Percentiles rank a stretch among this genome's conserved stretches.
phyloP scores from a whole-genome alignment of 1,284 basidiomycete species.

The Athelia sp. region DNA sequence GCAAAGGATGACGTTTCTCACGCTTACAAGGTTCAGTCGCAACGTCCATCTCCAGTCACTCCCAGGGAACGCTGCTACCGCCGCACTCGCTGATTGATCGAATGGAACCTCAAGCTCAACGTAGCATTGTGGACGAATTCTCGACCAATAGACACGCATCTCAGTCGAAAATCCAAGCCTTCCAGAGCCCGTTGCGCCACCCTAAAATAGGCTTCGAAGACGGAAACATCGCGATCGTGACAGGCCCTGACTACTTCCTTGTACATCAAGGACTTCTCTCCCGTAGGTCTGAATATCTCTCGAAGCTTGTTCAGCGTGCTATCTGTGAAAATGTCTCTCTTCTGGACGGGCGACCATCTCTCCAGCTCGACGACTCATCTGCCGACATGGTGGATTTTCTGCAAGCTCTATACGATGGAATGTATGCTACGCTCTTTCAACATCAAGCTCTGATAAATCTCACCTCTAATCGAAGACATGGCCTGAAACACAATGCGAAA shows the following conservation, averaged over 20 bases:
- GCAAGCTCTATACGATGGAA: conserved; percentile 57
- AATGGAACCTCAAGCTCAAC: no score
- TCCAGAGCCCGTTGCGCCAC: conserved; percentile 29
- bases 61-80: no score
- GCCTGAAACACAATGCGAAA: conserved; percentile 18
- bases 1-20: no score
- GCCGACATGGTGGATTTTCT: conserved; percentile 51
- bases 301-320: conserved; percentile 22
- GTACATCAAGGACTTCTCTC: conserved; percentile 62
- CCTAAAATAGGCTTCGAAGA: conserved; percentile 59
- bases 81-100: no score
- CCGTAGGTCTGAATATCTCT: conserved; percentile 51
- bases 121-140: conserved; percentile 25
- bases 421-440: conserved; percentile 27
- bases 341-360: conserved; percentile 49
- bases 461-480: no score
- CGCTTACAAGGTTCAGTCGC: no score
- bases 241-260: conserved; percentile 53
- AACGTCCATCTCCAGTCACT: no score
- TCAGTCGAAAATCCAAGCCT: conserved; percentile 6
- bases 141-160: conserved; percentile 42
- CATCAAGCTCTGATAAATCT: no score
- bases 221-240: conserved; percentile 58
- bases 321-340: conserved; percentile 6
- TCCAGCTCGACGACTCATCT: conserved; percentile 47